Base-by-base conservation (phyloP, 202 grass and related monocot species). In the Panicum hallii region DNA sequence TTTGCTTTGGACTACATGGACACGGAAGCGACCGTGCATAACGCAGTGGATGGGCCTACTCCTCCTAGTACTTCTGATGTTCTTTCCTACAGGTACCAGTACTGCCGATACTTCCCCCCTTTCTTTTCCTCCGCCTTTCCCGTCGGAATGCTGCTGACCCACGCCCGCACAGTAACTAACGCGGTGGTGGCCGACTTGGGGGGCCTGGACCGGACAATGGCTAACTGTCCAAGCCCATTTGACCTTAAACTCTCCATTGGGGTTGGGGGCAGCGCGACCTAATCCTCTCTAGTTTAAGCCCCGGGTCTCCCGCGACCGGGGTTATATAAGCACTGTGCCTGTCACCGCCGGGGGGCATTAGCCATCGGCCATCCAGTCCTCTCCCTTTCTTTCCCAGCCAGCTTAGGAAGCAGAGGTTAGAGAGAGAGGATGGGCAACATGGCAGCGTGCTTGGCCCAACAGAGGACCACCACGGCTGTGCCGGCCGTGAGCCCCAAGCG, bases 401-500 rank as follows among this genome's bases (percentile, higher is more conserved):
- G 23, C 70, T 52, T 44, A 56, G n/a, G n/a, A 53, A 67, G 9
- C 17, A 56, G 48, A 14, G 9, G 26, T 11, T 82, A 54, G 34
- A 58, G 22, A 58, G 22, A 16, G 70, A 54, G 36, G 26, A 93
- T 97, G 94, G 94, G 94, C 32, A 94, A 97, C 72, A 78, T 87
- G 63, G 56, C 92, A 44, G 92, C 94, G 19, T 92, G 94, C 90
- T 75, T 97, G 79, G 88, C 78, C 38, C 90, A 89, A 4, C 89
- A 89, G 16, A 80, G 85, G 68, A 13, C 89, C 5, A 10, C 89
- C 5, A 48, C 79, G 47, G 60, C 83, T 66, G 77, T 85, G 58
- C 82, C 76, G 66, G 44, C 85, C 67, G 76, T 77, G 77, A 83
- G 63, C 11, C 30, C 81, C 79, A 85, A 60, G 77, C 88, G 81